Evolutionary conservation across 1,284 basidiomycete species (phyloP), one percentile per base, ranked within the genome.

Genomic region (Cryptococcus amylolentus): DNA sequence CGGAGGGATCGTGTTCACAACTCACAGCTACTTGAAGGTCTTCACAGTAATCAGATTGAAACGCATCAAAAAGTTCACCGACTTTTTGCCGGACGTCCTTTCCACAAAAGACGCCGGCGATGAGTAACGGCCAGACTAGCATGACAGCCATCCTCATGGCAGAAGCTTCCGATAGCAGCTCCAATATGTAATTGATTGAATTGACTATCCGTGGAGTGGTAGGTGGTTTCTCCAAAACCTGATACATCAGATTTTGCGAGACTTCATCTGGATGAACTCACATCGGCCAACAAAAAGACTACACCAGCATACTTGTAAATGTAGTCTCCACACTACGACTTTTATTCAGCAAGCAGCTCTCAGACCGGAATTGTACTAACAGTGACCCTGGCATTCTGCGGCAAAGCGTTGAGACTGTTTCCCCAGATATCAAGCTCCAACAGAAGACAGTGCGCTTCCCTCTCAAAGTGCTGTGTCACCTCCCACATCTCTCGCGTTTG

Each of bases 91-190:
- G 28, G 37, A 27, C 49, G 4, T 55, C 50, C 1, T 48, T 46
- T 5, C 57, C 10, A 12, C 54, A 52, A 42, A 67, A 69, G 5
- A 60, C 52, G 0, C 69, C 69, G 5, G 68, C 66, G 45, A 72
- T 68, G 16, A 72, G 53, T 13, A 72, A 55, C 7, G 70, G 70
- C 68, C 69, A 70, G 27, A 67, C 62, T 20, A 72, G 59, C 70
- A 70, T 70, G 46, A 72, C 68, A 5, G 60, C 57, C 64, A 67
- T 63, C 27, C 67, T 54, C 65, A 67, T 65, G 27, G 63, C 61
- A 10, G 62, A 58, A 16, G 65, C 62, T 52, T 72, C 70, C 42
- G 60, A 61, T 45, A 63, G 61, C 4, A 72, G 61, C 52, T 72
- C 70, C 18, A 72, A 58, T 23, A 70, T 63, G 43, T 60, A 52